Evolutionary conservation across 495 filamentous ascomycete species (phyloP).

Genomic region (Penicillium pancosmium): DNA sequence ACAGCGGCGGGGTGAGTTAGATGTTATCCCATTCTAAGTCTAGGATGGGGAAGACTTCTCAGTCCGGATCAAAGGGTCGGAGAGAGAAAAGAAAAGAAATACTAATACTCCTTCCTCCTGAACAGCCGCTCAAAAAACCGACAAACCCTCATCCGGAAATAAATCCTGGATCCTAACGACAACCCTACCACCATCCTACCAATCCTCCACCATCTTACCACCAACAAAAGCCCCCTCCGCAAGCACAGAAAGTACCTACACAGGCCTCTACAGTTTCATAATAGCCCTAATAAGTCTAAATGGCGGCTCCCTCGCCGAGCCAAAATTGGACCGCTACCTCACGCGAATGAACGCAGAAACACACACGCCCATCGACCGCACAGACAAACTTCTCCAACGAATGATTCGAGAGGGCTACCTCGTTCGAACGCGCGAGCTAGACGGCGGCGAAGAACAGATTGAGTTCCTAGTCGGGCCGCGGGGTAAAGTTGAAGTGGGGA

Average conservation of each 20-base stretch:
- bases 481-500: slow-evolving; percentile 83
- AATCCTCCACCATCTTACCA: slow-evolving; percentile 63
- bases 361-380: slow-evolving; percentile 75
- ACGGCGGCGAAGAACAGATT: slow-evolving; percentile 70
- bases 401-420: slow-evolving; percentile 86
- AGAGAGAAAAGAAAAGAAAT: background rate
- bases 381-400: slow-evolving; percentile 71
- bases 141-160: slow-evolving; percentile 51
- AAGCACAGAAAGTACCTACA: slow-evolving; percentile 73
- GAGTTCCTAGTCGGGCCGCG: slow-evolving; percentile 81
- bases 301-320: slow-evolving; percentile 71
- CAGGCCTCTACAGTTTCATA: slow-evolving; percentile 76
- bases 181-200: slow-evolving; percentile 65
- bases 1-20: slow-evolving; percentile 70
- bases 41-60: background rate
- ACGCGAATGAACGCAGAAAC: slow-evolving; percentile 73
- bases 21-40: background rate
- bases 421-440: slow-evolving; percentile 66
- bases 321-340: slow-evolving; percentile 73
- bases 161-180: slow-evolving; percentile 78
- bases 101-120: background rate
- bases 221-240: slow-evolving; percentile 67
- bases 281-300: slow-evolving; percentile 73
- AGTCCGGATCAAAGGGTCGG: too few relatives aligned
- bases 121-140: slow-evolving; percentile 60